Conservation (phyloP, 805 yeast species). For the Clavispora carvajalis region DNA sequence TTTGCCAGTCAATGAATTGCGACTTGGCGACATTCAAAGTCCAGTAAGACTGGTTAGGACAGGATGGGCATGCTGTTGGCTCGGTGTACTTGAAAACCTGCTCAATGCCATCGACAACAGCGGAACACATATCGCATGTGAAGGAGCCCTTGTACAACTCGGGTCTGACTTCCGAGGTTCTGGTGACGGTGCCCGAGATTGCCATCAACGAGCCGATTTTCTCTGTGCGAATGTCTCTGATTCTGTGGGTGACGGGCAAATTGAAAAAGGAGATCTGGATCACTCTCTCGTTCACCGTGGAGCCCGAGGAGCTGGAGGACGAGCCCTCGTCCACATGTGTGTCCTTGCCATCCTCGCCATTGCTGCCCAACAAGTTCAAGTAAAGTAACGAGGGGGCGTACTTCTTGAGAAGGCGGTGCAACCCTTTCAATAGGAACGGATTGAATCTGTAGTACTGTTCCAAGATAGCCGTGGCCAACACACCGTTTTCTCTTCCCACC, state of each 20-base stretch:
- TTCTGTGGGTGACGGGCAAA: slow-evolving; percentile 73
- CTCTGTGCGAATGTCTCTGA: slow-evolving; percentile 87
- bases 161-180: slow-evolving; percentile 95
- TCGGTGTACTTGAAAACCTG: slow-evolving; percentile 92
- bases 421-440: slow-evolving; percentile 75
- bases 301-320: slow-evolving; percentile 35
- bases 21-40: slow-evolving; percentile 78
- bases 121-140: slow-evolving; percentile 82
- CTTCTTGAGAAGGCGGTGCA: slow-evolving; percentile 65
- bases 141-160: slow-evolving; percentile 84
- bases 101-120: slow-evolving; percentile 82
- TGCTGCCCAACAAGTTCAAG: slow-evolving; percentile 39
- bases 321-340: slow-evolving; percentile 21
- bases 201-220: slow-evolving; percentile 80
- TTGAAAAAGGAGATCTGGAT: slow-evolving; percentile 88
- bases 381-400: slow-evolving; percentile 64
- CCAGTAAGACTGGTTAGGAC: slow-evolving; percentile 85
- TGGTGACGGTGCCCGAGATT: slow-evolving; percentile 90
- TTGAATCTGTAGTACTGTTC: slow-evolving; percentile 91
- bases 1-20: slow-evolving; percentile 93
- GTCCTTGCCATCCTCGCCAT: slow-evolving; percentile 26
- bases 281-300: slow-evolving; percentile 58
- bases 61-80: slow-evolving; percentile 87
- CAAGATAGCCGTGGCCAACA: slow-evolving; percentile 79
- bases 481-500: slow-evolving; percentile 71